phyloP scores from a whole-genome alignment of 2,329 filamentous ascomycete genomes.

The Ascochyta viciae-villosae region DNA sequence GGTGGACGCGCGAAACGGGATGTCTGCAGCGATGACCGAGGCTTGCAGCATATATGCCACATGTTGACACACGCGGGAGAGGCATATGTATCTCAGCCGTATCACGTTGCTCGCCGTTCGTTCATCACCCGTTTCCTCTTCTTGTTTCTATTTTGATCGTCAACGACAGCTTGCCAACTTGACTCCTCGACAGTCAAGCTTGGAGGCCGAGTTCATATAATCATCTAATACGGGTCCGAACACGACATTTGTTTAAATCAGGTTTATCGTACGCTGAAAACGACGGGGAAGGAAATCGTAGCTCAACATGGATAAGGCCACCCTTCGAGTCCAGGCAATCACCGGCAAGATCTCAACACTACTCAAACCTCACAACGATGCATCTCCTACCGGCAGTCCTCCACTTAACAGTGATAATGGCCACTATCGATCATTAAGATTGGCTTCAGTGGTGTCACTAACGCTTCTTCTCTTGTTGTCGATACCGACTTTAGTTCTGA shows the following conservation, averaged over 20 bases:
- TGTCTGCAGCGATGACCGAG: constrained; percentile 30
- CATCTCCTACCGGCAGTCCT: constrained; percentile 13
- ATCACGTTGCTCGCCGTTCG: constrained; percentile 14
- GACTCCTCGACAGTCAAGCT: constrained; percentile 10
- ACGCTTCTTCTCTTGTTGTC: constrained; percentile 10
- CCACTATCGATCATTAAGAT: constrained; percentile 3
- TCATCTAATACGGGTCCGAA: constrained; percentile 8
- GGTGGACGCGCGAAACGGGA: constrained; percentile 29
- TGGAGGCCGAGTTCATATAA: constrained; percentile 9
- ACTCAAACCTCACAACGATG: constrained; percentile 19
- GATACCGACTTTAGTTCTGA: constrained; percentile 27
- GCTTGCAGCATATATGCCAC: constrained; percentile 28
- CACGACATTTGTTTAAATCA: neutral
- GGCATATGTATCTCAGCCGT: constrained; percentile 31
- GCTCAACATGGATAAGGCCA: constrained; percentile 22
- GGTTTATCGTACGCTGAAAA: neutral
- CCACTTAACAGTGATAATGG: constrained; percentile 5
- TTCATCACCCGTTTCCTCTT: constrained; percentile 12
- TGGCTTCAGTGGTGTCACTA: constrained; percentile 5
- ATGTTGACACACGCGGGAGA: constrained; percentile 2
- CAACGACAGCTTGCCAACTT: constrained; percentile 14
- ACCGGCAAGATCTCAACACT: constrained; percentile 22
- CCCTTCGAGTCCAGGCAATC: constrained; percentile 15
- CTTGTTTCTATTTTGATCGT: constrained; percentile 17
- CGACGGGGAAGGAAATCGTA: neutral